These are phyloP conservation scores for Aspergillus panamensis DNA, from an alignment of 495 filamentous ascomycete species.

Conservation along the genomic window DNA sequence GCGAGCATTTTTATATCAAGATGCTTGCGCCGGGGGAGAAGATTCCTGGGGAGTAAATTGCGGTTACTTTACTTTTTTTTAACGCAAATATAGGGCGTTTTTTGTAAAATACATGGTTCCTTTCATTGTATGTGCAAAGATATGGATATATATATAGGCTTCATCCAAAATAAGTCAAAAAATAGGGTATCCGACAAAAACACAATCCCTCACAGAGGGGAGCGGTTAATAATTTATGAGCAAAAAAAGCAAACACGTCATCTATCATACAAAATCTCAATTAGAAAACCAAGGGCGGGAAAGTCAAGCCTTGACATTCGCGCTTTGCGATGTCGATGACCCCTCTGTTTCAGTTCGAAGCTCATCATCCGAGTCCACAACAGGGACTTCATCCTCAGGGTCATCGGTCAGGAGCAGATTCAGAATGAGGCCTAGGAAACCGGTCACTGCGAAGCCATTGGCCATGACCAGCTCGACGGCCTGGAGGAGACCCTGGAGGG, in stretches of 20 bases:
- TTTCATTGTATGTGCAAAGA: neutral
- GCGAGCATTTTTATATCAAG: slow-evolving; percentile 61
- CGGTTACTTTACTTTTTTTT: neutral
- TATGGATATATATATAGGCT: neutral
- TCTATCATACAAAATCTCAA: neutral
- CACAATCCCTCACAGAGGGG: neutral
- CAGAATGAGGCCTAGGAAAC: slow-evolving; percentile 64
- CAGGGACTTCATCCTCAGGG: slow-evolving; percentile 54
- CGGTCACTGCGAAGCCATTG: slow-evolving; percentile 64
- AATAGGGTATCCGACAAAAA: neutral
- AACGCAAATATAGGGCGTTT: neutral
- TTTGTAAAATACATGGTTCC: neutral
- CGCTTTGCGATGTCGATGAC: neutral
- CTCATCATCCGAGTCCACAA: slow-evolving; percentile 25
- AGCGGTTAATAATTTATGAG: neutral
- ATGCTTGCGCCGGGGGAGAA: slow-evolving; percentile 42
- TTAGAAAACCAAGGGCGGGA: no score
- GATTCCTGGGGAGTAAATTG: slow-evolving; percentile 33
- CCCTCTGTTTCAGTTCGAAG: neutral
- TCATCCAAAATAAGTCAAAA: neutral
- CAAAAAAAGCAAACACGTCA: neutral
- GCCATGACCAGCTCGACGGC: slow-evolving; percentile 78
- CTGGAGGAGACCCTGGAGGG: slow-evolving; percentile 74
- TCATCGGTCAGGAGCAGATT: slow-evolving; percentile 74
- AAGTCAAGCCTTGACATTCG: slow-evolving; percentile 1